These are phyloP conservation scores for sorghum (Sorghum bicolor) DNA, from an alignment of 176 grass and related monocot genomes.

Conservation along the genomic window Sorghum_bicolor_NCBIv3 NC_012872.2:68678501-68679000, in stretches of 20 bases:
- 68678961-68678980: constrained; percentile 39
- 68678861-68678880: constrained; percentile 82
- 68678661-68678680: constrained; percentile 41
- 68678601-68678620: constrained; percentile 41
- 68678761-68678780: constrained; percentile 50
- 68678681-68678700: constrained; percentile 77
- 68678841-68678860: constrained; percentile 87
- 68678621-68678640: constrained; percentile 51
- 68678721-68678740: constrained; percentile 93
- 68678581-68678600: constrained; percentile 39
- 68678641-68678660: constrained; percentile 43
- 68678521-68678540: constrained; percentile 33
- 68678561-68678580: constrained; percentile 50
- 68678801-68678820: constrained; percentile 75
- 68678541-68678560: constrained; percentile 41
- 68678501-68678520: constrained; percentile 31
- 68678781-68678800: constrained; percentile 30
- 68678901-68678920: constrained; percentile 63
- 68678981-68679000: constrained; percentile 29
- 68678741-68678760: constrained; percentile 73
- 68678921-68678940: constrained; percentile 49
- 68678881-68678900: constrained; percentile 80
- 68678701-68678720: constrained; percentile 68
- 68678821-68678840: constrained; percentile 74
- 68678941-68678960: constrained; percentile 41